phyloP scores from a whole-genome alignment of 2,329 filamentous ascomycete species.

The Ascochyta fabae region DNA sequence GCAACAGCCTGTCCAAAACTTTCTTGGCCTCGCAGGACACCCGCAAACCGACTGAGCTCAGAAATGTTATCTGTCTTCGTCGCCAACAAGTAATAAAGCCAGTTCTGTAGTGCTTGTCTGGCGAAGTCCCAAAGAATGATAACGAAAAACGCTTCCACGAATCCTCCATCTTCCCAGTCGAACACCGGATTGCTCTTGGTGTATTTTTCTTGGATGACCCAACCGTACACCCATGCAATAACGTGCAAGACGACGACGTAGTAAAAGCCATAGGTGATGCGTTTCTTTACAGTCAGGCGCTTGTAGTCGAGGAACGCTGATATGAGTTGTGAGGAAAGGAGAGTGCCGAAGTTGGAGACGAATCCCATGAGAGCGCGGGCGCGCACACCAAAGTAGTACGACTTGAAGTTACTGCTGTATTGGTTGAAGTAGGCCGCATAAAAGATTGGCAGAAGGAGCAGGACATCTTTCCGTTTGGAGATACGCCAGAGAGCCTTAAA shows the following conservation, averaged over 20 bases:
- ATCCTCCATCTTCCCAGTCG: constrained; percentile 53
- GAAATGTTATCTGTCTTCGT: constrained; percentile 64
- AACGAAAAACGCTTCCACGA: constrained; percentile 57
- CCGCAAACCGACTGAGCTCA: constrained; percentile 54
- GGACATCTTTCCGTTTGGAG: constrained; percentile 40
- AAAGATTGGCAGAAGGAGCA: constrained; percentile 53
- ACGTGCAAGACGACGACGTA: constrained; percentile 56
- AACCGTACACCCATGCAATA: constrained; percentile 59
- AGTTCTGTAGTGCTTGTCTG: constrained; percentile 61
- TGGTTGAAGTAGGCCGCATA: constrained; percentile 56
- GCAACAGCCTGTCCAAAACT: constrained; percentile 55
- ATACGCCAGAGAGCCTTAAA: constrained; percentile 47
- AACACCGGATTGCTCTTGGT: constrained; percentile 50
- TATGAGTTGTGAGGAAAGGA: constrained; percentile 56
- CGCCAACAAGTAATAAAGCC: constrained; percentile 63
- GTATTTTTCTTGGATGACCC: constrained; percentile 61
- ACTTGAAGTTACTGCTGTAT: constrained; percentile 57
- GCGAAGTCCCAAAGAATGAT: constrained; percentile 59
- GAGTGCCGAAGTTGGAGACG: constrained; percentile 50
- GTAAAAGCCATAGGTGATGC: constrained; percentile 55
- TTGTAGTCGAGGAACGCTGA: constrained; percentile 56
- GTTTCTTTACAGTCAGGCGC: constrained; percentile 47
- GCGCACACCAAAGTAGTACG: constrained; percentile 57
- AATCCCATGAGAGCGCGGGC: constrained; percentile 58
- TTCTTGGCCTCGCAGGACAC: constrained; percentile 54